phyloP scores from a whole-genome alignment of 2,329 filamentous ascomycete genomes.

The Aureobasidium zeae region DNA sequence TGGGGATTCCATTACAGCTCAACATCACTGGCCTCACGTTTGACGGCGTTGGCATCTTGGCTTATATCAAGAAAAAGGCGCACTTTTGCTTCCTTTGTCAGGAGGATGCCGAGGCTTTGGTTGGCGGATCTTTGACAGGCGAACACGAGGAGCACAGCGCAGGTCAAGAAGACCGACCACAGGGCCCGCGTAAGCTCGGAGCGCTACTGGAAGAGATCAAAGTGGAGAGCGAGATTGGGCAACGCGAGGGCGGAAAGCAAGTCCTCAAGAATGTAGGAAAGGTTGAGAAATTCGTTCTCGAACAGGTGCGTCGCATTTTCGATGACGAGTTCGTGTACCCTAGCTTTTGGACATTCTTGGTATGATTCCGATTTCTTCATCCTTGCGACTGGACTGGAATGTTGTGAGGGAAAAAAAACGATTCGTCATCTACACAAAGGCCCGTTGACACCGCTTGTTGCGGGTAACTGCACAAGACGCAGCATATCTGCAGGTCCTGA shows the following conservation, averaged over 20 bases:
- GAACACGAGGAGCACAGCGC: conserved; percentile 21
- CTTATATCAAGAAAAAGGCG: conserved; percentile 77
- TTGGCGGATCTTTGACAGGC: conserved; percentile 31
- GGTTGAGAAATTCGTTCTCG: conserved; percentile 92
- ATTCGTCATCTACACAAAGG: too few relatives aligned
- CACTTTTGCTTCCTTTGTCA: conserved; percentile 93
- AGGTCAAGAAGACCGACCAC: not conserved
- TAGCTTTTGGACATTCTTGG: conserved; percentile 95
- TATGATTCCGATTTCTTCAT: conserved; percentile 40
- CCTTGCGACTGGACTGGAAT: too few relatives aligned
- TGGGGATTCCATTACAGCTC: conserved; percentile 85
- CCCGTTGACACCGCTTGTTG: conserved; percentile 5
- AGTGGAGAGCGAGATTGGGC: conserved; percentile 95
- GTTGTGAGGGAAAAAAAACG: too few relatives aligned
- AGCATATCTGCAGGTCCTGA: conserved; percentile 4
- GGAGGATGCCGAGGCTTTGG: conserved; percentile 69
- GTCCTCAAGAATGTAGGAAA: conserved; percentile 97
- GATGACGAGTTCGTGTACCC: conserved; percentile 98
- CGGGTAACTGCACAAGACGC: not conserved
- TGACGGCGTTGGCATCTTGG: conserved; percentile 86
- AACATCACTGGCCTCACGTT: conserved; percentile 94
- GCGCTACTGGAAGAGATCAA: conserved; percentile 84
- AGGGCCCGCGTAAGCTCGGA: conserved; percentile 44
- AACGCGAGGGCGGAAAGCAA: conserved; percentile 83
- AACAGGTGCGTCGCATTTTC: conserved; percentile 93